These are phyloP conservation scores for Tulasnella sp. DNA, from an alignment of 768 basidiomycete species.

Conservation along the genomic window DNA sequence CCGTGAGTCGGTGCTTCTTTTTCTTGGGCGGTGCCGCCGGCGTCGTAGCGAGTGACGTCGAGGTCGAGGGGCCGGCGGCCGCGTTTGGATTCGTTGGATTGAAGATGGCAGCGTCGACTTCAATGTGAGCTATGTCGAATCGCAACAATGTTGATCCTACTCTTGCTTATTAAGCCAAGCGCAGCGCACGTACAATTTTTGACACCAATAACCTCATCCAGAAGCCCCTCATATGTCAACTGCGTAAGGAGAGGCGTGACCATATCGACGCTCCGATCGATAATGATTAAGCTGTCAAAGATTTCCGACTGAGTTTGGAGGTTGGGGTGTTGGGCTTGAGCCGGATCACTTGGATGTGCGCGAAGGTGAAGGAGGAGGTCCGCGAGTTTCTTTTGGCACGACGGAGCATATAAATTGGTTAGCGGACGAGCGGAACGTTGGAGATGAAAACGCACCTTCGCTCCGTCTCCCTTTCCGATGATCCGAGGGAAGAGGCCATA, in stretches of 20 bases:
- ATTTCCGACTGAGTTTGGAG: slow-evolving; percentile 56
- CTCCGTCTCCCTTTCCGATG: slow-evolving; percentile 89
- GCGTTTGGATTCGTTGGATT: slow-evolving; percentile 37
- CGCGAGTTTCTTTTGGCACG: slow-evolving; percentile 65
- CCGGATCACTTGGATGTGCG: slow-evolving; percentile 48
- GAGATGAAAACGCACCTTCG: slow-evolving; percentile 53
- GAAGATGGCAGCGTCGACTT: slow-evolving; percentile 46
- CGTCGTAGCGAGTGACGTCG: slow-evolving; percentile 29
- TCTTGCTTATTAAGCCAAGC: not conserved
- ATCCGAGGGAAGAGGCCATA: slow-evolving; percentile 92
- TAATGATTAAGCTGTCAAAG: slow-evolving; percentile 83
- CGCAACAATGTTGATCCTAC: too few relatives aligned
- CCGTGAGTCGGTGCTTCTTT: slow-evolving; percentile 86
- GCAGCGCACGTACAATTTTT: slow-evolving; percentile 68
- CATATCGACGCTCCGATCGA: slow-evolving; percentile 93
- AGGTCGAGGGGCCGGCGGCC: slow-evolving; percentile 27
- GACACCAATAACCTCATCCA: slow-evolving; percentile 90
- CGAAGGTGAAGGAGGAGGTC: slow-evolving; percentile 67
- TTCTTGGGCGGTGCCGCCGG: slow-evolving; percentile 52
- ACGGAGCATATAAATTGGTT: not conserved
- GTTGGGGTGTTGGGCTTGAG: slow-evolving; percentile 45
- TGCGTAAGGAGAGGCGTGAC: slow-evolving; percentile 95
- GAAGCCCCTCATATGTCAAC: slow-evolving; percentile 92
- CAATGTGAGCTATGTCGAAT: slow-evolving; percentile 46
- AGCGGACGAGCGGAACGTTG: too few relatives aligned